phyloP scores from a whole-genome alignment of 202 grass and related monocot genomes.

The Bolboschoenoplectus hybrid region DNA sequence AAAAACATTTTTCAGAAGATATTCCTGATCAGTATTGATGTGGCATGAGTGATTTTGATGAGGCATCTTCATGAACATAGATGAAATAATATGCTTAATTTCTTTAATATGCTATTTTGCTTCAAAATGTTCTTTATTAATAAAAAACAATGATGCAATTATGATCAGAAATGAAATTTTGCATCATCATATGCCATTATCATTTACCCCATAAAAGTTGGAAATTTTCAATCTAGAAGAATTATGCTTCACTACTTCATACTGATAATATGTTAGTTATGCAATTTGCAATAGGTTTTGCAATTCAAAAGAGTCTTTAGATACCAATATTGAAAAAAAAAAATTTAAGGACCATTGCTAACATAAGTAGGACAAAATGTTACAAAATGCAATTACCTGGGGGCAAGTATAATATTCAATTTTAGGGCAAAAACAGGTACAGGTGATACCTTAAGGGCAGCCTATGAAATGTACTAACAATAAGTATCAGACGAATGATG shows the following conservation, averaged over 20 bases:
- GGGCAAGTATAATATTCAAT: neutral
- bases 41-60: neutral
- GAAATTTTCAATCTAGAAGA: neutral
- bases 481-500: constrained; percentile 29
- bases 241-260: neutral
- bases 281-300: neutral
- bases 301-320: constrained; percentile 3
- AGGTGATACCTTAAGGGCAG: constrained; percentile 19
- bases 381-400: neutral
- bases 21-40: neutral
- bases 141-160: neutral
- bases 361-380: neutral
- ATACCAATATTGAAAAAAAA: neutral
- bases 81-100: constrained; percentile 22
- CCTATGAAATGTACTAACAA: constrained; percentile 28
- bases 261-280: constrained; percentile 2
- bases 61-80: neutral
- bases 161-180: constrained; percentile 1
- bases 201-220: neutral
- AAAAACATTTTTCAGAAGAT: neutral
- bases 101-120: constrained; percentile 4
- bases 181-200: neutral
- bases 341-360: neutral
- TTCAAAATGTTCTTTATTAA: neutral
- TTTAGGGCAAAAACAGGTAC: neutral